These are phyloP conservation scores for Macrotyloma uniflorum DNA, from an alignment of 306 rosid genomes.

Conservation along the genomic window DNA sequence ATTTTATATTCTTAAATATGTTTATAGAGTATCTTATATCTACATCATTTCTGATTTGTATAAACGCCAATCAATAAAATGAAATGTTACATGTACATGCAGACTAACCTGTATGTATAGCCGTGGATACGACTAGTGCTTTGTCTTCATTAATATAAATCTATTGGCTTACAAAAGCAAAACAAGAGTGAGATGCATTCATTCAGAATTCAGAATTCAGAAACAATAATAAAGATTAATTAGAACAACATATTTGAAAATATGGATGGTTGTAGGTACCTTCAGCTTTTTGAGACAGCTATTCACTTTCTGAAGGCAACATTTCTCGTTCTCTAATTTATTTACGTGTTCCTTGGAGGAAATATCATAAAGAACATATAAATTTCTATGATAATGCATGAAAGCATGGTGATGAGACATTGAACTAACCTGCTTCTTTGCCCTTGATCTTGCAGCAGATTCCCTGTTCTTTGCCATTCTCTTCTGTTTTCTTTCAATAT, in stretches of 20 bases:
- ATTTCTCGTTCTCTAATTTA: slow-evolving; percentile 47
- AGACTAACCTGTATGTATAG: background rate
- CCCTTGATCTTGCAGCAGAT: slow-evolving; percentile 79
- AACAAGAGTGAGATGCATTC: background rate
- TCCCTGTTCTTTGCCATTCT: slow-evolving; percentile 75
- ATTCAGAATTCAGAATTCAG: no score
- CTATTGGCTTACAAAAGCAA: background rate
- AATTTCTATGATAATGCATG: background rate
- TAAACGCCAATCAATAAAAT: no score
- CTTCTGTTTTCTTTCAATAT: slow-evolving; percentile 56
- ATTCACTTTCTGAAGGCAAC: slow-evolving; percentile 42
- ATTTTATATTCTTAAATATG: no score
- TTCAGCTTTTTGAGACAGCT: slow-evolving; percentile 45
- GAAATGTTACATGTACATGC: no score
- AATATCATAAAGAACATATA: slow-evolving; percentile 30
- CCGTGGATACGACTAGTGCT: background rate
- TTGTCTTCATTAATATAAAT: background rate
- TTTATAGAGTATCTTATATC: no score
- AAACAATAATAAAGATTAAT: background rate
- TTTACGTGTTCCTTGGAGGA: slow-evolving; percentile 54
- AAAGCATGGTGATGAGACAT: background rate
- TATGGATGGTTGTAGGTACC: slow-evolving; percentile 44
- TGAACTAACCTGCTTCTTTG: slow-evolving; percentile 66
- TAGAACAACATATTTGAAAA: background rate
- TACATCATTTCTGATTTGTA: no score